These are phyloP conservation scores for Galerina marginata DNA, from an alignment of 768 basidiomycete genomes.

Conservation along the genomic window DNA sequence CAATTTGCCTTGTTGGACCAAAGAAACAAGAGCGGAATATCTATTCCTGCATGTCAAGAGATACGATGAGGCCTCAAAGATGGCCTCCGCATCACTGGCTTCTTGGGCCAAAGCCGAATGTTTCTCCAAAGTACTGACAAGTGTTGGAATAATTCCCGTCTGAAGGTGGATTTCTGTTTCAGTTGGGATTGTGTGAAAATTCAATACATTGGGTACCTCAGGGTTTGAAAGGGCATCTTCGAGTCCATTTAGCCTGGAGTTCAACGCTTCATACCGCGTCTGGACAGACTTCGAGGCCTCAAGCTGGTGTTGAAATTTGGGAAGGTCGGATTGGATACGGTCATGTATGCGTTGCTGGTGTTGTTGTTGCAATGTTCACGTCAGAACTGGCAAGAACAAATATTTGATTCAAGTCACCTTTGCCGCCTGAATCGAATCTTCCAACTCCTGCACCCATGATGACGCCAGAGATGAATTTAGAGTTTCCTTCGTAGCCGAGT, in stretches of 20 bases:
- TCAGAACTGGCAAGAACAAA: background rate
- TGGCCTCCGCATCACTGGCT: conserved; percentile 56
- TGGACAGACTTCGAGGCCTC: conserved; percentile 69
- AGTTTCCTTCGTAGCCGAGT: conserved; percentile 60
- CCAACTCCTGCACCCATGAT: conserved; percentile 76
- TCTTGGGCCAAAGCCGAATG: conserved; percentile 72
- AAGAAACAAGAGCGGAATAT: conserved; percentile 46
- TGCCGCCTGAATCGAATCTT: conserved; percentile 70
- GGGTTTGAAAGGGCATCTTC: conserved; percentile 56
- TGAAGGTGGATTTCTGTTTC: conserved; percentile 31
- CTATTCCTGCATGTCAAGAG: conserved; percentile 56
- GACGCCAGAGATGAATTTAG: conserved; percentile 65
- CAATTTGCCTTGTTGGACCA: conserved; percentile 64
- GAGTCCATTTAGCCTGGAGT: conserved; percentile 57
- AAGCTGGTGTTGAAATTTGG: conserved; percentile 68
- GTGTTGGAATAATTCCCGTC: conserved; percentile 70
- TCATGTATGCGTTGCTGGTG: conserved; percentile 70
- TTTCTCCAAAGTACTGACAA: conserved; percentile 57
- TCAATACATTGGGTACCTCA: conserved; percentile 48
- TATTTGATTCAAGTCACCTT: conserved; percentile 54
- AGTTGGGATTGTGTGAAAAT: conserved; percentile 9
- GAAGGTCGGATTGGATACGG: conserved; percentile 68
- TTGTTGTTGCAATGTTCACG: conserved; percentile 10
- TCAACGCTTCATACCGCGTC: conserved; percentile 56
- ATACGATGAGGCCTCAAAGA: conserved; percentile 57